phyloP scores from a whole-genome alignment of 164 flowering plant species.

The Liriodendron chinense region DNA sequence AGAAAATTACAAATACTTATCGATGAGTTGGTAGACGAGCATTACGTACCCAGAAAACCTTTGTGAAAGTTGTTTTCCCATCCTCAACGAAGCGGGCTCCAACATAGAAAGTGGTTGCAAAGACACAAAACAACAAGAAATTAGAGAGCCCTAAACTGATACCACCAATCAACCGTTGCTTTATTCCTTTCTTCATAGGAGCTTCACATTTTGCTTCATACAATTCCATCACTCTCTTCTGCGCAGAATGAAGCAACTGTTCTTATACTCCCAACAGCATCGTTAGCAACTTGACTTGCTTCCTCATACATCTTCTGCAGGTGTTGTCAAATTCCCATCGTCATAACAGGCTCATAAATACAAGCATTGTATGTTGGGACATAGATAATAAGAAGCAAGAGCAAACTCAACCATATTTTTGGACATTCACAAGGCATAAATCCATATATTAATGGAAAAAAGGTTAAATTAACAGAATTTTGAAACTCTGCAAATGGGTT shows the following conservation, averaged over 20 bases:
- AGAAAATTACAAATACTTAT: too few relatives aligned
- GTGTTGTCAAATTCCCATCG: neutral
- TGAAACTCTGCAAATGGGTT: neutral
- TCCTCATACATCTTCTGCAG: conserved; percentile 23
- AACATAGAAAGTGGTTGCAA: conserved; percentile 28
- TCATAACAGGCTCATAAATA: neutral
- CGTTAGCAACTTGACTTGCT: conserved; percentile 31
- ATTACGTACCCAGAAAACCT: conserved; percentile 23
- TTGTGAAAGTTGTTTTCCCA: conserved; percentile 20
- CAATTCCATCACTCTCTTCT: conserved; percentile 27
- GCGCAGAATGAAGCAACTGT: conserved; percentile 30
- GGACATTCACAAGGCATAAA: too few relatives aligned
- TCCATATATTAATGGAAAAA: too few relatives aligned
- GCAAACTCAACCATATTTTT: too few relatives aligned
- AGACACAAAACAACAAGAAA: conserved; percentile 21
- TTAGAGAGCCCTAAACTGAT: conserved; percentile 21
- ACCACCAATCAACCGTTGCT: conserved; percentile 28
- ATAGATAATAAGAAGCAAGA: too few relatives aligned
- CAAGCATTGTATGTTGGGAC: too few relatives aligned
- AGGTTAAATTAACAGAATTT: too few relatives aligned
- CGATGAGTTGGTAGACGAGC: too few relatives aligned
- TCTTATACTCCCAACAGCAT: conserved; percentile 28
- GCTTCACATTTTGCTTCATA: conserved; percentile 28
- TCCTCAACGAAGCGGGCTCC: conserved; percentile 25
- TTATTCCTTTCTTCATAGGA: conserved; percentile 19